Conservation (phyloP, 106 monocot genomes). For the Apostasia shenzhenica region DNA sequence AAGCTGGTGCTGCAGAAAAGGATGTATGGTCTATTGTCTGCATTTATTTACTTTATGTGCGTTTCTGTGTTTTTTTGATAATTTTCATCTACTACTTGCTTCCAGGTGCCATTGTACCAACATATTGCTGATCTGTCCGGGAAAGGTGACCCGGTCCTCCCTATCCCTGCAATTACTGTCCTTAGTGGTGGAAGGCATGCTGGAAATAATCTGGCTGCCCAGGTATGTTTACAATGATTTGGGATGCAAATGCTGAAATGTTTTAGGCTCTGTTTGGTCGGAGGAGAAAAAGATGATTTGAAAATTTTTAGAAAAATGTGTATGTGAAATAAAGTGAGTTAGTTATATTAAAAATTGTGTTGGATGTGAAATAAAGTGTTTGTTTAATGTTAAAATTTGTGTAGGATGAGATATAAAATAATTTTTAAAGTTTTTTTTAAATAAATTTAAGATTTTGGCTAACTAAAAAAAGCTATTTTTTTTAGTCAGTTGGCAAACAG, state of each 20-base stretch:
- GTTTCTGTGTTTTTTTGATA: slow-evolving; percentile 1
- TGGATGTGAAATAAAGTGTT: too few species aligned
- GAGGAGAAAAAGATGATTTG: too few species aligned
- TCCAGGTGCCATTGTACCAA: slow-evolving; percentile 77
- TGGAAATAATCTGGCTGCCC: slow-evolving; percentile 71
- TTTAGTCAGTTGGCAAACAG: too few species aligned
- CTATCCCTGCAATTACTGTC: slow-evolving; percentile 79
- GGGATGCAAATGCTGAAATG: slow-evolving; percentile 28
- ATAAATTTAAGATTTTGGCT: too few species aligned
- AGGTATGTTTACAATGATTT: slow-evolving; percentile 60
- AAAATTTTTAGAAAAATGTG: too few species aligned
- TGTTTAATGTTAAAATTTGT: too few species aligned
- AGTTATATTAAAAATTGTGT: too few species aligned
- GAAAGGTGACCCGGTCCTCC: slow-evolving; percentile 65
- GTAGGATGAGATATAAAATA: too few species aligned
- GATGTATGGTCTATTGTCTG: slow-evolving; percentile 27
- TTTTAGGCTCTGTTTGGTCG: background rate
- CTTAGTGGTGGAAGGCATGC: slow-evolving; percentile 93
- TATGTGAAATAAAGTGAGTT: too few species aligned
- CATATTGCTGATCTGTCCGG: slow-evolving; percentile 97
- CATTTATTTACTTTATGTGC: background rate
- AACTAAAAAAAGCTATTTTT: too few species aligned
- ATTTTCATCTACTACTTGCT: slow-evolving; percentile 10
- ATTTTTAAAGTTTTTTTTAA: too few species aligned
- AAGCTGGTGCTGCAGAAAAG: slow-evolving; percentile 99